Base-by-base conservation (phyloP, 2,329 filamentous ascomycete genomes). In the Achaetomium macrosporum region DNA sequence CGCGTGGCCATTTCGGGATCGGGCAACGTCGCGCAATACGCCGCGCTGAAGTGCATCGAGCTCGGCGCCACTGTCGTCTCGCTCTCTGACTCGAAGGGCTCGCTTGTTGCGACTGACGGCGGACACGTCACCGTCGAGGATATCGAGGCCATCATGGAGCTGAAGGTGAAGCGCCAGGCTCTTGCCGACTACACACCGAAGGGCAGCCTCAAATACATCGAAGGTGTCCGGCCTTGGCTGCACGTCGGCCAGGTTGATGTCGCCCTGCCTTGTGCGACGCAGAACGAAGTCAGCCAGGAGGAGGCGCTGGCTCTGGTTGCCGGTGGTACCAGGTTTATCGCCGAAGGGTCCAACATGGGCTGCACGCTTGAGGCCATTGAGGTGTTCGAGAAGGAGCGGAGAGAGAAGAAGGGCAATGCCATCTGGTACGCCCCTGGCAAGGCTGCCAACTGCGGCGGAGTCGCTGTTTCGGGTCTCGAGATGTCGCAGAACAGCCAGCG, bases 281-380 rank as follows among this genome's bases (percentile, higher is more conserved):
- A 99, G 80, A 99, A 99, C 78, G 93, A 99, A 76, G 90, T 99
- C 66, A 90, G 82, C 67, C 84, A 85, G 68, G 90, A 93, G 65
- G 93, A 99, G 78, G 93, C 91, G 49, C 77, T 89, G 75, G 83
- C 81, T 16, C 82, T 97, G 42, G 82, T 96, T 55, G 79, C 79
- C 46, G 81, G 80, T 55, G 92, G 92, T 62, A 81, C 80, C 67
- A 83, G 85, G 69, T 95, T 90, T 77, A 85, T 97, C 61, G 93
- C 93, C 54, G 93, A 99, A 76, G 93, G 93, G 53, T 93, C 87
- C 74, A 97, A 97, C 83, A 97, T 99, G 93, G 93, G 93, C 60
- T 96, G 90, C 79, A 96, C 91, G 33, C 90, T 93, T 74, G 90
- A 88, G 61, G 92, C 92, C 62, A 96, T 99, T 66, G 88, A 96